Evolutionary conservation across 495 filamentous ascomycete genomes (phyloP), one percentile per base, ranked within the genome.

Genomic region (Penicillium roqueforti): DNA sequence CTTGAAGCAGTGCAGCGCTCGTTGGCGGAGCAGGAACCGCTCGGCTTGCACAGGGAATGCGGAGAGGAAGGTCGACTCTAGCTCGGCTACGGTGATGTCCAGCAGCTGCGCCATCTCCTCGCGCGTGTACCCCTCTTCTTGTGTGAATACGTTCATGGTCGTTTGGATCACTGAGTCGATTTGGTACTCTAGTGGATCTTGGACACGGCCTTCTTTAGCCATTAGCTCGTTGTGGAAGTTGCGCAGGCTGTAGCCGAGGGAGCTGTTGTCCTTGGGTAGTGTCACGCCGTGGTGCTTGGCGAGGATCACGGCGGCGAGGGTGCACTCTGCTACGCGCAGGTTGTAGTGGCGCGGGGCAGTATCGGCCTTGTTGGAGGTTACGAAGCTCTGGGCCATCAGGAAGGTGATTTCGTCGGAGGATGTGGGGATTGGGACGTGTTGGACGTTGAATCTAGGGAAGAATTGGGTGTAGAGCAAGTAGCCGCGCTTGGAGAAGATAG

Each of bases 271-370:
- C 44, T 81, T 68, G 14, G 88, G 84, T 6, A 98, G 82, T 1
- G 80, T 83, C 44, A 91, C 72, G 10, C 68, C 72, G 47, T 83
- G 70, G 49, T 76, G 73, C 57, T 84, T 84, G 32, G 83, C 81
- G 3, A 90, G 81, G 56, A 78, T 83, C 63, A 88, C 85, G 2
- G 93, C 89, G 11, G 95, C 95, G 29, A 98, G 80, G 6, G 85
- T 91, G 74, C 90, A 95, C 69, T 97, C 93, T 8, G 97, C 93
- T 1, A 98, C 93, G 16, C 93, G 87, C 6, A 98, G 84, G 70
- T 98, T 98, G 77, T 97, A 98, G 76, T 89, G 89, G 49, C 91
- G 84, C 1, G 92, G 92, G 0, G 86, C 93, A 0, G 91, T 96
- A 31, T 92, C 87, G 66, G 95, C 89, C 71, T 98, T 98, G 74